Percentiles rank a stretch among this genome's conserved stretches.
phyloP scores from a whole-genome alignment of 129 eudicot genomes.

The Ambrosia artemisiifolia region DNA sequence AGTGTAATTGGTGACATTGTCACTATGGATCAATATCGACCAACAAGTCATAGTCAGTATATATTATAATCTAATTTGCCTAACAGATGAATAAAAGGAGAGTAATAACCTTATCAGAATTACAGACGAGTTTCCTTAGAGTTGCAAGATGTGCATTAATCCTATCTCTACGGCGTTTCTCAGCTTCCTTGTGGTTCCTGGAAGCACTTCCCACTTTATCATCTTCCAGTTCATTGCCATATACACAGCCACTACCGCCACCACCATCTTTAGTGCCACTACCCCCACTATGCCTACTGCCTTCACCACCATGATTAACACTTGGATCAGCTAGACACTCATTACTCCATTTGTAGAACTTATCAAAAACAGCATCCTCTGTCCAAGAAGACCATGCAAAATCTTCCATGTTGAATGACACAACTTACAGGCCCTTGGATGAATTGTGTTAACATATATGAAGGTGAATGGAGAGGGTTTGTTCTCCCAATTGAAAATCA shows the following conservation, averaged over 20 bases:
- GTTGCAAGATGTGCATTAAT: slow-evolving; percentile 84
- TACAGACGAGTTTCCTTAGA: slow-evolving; percentile 67
- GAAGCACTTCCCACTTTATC: slow-evolving; percentile 45
- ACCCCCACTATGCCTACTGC: background rate
- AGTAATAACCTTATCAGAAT: slow-evolving; percentile 65
- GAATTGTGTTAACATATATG: background rate
- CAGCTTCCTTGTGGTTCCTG: slow-evolving; percentile 90
- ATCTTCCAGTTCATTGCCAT: slow-evolving; percentile 32
- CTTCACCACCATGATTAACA: slow-evolving; percentile 17
- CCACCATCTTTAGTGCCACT: background rate
- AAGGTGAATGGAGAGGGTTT: slow-evolving; percentile 33
- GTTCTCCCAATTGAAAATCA: slow-evolving; percentile 40
- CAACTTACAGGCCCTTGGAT: background rate
- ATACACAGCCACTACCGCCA: background rate
- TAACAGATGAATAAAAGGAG: background rate
- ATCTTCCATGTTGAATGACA: slow-evolving; percentile 40
- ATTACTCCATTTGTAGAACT: background rate
- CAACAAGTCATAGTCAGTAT: too few species aligned
- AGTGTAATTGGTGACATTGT: too few species aligned
- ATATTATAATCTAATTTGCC: too few species aligned
- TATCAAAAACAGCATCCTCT: slow-evolving; percentile 21
- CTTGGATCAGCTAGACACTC: slow-evolving; percentile 12
- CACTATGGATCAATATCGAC: too few species aligned
- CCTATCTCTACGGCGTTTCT: slow-evolving; percentile 86
- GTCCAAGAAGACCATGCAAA: slow-evolving; percentile 18